A percentile compares a stretch with the other conserved stretches of the same genome.
Conservation (phyloP, 2,329 filamentous ascomycete species). For the Trichoderma brevicompactum region DNA sequence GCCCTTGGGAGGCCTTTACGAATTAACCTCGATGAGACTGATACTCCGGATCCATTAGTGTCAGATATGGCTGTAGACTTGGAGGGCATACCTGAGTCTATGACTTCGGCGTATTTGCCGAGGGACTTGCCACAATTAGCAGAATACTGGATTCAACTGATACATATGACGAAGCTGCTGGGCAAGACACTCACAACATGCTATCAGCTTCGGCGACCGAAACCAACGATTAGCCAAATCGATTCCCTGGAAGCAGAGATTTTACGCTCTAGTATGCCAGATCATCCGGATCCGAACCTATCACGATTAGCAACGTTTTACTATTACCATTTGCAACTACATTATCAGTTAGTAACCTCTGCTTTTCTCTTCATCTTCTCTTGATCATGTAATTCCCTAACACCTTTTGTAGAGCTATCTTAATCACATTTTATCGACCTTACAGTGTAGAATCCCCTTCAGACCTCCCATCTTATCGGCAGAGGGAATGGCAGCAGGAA, state of each 20-base stretch:
- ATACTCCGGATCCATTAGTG: conserved; percentile 19
- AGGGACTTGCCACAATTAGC: conserved; percentile 18
- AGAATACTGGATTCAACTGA: conserved; percentile 15
- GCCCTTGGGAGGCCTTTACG: conserved; percentile 11
- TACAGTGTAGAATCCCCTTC: conserved; percentile 13
- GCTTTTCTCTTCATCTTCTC: no score
- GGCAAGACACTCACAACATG: conserved; percentile 16
- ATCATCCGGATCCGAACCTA: conserved; percentile 11
- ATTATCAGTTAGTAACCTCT: conserved; percentile 5
- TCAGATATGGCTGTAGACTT: conserved; percentile 16
- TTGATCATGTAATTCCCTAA: no score
- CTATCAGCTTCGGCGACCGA: conserved; percentile 14
- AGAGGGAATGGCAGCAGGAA: conserved; percentile 22
- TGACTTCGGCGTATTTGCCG: conserved; percentile 7
- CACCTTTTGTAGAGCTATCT: not conserved
- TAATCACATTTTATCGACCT: conserved; percentile 17
- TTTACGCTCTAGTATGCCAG: conserved; percentile 10
- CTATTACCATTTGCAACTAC: conserved; percentile 19
- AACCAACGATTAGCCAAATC: conserved; percentile 6
- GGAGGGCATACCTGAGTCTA: conserved; percentile 17
- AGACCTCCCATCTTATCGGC: conserved; percentile 14
- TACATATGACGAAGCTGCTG: conserved; percentile 12
- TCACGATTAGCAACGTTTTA: conserved; percentile 20
- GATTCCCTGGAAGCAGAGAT: conserved; percentile 14
- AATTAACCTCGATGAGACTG: conserved; percentile 15